Evolutionary conservation across 2,329 filamentous ascomycete species (phyloP), one percentile per base, ranked within the genome.

Genomic region (Fusarium vanettenii): DNA sequence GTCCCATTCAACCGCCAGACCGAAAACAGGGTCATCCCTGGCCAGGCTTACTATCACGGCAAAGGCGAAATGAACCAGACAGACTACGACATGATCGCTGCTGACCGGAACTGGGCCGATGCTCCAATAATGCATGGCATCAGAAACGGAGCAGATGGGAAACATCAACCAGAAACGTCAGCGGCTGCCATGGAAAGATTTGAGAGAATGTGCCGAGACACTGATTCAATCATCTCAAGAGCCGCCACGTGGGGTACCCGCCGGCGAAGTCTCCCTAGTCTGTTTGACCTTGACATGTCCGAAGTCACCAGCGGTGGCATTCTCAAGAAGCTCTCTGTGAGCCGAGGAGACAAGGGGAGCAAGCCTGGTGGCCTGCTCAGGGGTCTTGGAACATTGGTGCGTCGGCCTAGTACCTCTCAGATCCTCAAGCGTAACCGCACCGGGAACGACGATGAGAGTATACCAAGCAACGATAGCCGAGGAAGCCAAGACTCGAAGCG

Each of bases 201-300:
- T 64, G 83, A 89, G 72, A 83, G 82, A 13, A 85, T 89, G 84
- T 87, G 84, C 64, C 85, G 84, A 22, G 89, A 91, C 71, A 90
- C 86, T 57, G 87, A 87, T 31, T 92, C 91, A 0, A 84, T 92
- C 13, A 81, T 91, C 11, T 92, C 91, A 2, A 85, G 89, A 71
- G 88, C 91, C 16, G 92, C 92, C 20, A 94, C 92, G 0, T 91
- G 92, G 87, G 92, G 92, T 18, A 94, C 92, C 2, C 88, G 90
- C 8, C 89, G 92, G 48, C 88, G 89, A 67, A 92, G 92, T 80
- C 85, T 93, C 59, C 90, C 92, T 2, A 91, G 88, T 74, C 76
- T 87, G 65, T 73, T 85, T 6, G 91, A 93, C 66, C 83, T 91
- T 31, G 91, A 85, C 25, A 73, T 81, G 14, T 80, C 92, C 52